These are phyloP conservation scores for Carex sylvatica DNA, from an alignment of 202 grass and related monocot species.

Conservation along the genomic window DNA sequence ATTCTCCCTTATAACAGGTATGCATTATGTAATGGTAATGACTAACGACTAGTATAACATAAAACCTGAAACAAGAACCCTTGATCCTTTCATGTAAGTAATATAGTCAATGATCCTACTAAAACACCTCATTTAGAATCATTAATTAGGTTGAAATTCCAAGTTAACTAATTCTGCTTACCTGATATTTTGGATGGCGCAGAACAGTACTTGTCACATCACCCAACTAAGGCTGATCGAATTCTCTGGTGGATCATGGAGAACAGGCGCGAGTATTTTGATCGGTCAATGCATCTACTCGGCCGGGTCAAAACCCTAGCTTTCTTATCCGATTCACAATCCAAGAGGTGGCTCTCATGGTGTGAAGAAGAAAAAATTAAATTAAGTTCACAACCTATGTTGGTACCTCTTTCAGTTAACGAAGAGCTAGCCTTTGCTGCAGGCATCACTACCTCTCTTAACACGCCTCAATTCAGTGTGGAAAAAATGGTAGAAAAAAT, in stretches of 20 bases:
- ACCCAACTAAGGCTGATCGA: constrained; percentile 30
- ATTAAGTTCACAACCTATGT: constrained; percentile 33
- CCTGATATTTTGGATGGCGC: constrained; percentile 1
- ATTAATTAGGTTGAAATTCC: not conserved
- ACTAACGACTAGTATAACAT: not conserved
- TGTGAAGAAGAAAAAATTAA: constrained; percentile 44
- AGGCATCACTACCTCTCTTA: constrained; percentile 40
- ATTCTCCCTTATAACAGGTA: not conserved
- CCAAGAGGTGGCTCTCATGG: constrained; percentile 42
- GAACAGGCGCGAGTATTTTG: constrained; percentile 48
- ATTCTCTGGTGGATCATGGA: constrained; percentile 62
- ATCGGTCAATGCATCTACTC: constrained; percentile 42
- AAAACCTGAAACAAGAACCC: not conserved
- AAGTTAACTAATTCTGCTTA: not conserved
- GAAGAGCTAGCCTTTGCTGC: constrained; percentile 48
- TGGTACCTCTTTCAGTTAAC: constrained; percentile 49
- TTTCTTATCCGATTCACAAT: constrained; percentile 43
- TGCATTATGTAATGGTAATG: not conserved
- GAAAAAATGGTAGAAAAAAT: constrained; percentile 38
- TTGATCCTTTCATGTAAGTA: not conserved
- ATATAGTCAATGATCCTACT: not conserved
- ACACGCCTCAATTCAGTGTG: constrained; percentile 34
- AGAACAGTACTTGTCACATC: constrained; percentile 46
- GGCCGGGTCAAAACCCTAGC: constrained; percentile 35
- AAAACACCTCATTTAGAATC: not conserved